A percentile compares a stretch with the other conserved stretches of the same genome.
Evolutionary conservation across 2,329 filamentous ascomycete genomes (phyloP).

Genomic region (Cercospora sp.): DNA sequence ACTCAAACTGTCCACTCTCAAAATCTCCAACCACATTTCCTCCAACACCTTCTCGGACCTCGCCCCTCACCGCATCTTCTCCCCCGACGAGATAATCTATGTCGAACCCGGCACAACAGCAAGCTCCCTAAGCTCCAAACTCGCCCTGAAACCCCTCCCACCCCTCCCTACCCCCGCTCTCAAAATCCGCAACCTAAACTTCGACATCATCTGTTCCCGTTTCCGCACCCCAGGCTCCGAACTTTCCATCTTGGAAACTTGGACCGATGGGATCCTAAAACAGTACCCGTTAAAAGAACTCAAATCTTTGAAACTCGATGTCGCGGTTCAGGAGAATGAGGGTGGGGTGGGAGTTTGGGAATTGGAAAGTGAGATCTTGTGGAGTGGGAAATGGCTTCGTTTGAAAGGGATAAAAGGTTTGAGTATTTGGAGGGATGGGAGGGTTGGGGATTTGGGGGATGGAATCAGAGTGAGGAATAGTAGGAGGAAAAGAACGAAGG

Average conservation of each 20-base stretch:
- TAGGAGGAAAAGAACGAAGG: neutral
- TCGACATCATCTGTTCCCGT: constrained; percentile 8
- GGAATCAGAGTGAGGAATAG: constrained; percentile 1
- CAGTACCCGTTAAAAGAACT: constrained; percentile 6
- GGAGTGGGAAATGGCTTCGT: constrained; percentile 18
- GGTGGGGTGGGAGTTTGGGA: neutral
- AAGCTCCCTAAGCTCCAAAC: neutral
- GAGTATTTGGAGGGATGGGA: constrained; percentile 12
- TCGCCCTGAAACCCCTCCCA: neutral
- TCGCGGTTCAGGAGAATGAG: neutral
- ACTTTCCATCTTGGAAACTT: constrained; percentile 5
- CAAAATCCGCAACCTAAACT: neutral
- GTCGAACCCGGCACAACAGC: constrained; percentile 4
- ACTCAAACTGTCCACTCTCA: neutral
- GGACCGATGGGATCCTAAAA: constrained; percentile 8
- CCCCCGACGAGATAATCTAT: neutral
- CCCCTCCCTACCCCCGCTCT: neutral
- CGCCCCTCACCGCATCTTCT: neutral
- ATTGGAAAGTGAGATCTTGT: constrained; percentile 17
- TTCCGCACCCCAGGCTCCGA: constrained; percentile 3
- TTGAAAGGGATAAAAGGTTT: constrained; percentile 5
- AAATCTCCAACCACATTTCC: constrained; percentile 10
- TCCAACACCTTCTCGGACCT: neutral
- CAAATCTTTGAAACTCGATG: constrained; percentile 8
- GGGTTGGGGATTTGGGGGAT: neutral